Base-by-base conservation (phyloP, 345 rosid species). In the Aquilaria malaccensis region DNA sequence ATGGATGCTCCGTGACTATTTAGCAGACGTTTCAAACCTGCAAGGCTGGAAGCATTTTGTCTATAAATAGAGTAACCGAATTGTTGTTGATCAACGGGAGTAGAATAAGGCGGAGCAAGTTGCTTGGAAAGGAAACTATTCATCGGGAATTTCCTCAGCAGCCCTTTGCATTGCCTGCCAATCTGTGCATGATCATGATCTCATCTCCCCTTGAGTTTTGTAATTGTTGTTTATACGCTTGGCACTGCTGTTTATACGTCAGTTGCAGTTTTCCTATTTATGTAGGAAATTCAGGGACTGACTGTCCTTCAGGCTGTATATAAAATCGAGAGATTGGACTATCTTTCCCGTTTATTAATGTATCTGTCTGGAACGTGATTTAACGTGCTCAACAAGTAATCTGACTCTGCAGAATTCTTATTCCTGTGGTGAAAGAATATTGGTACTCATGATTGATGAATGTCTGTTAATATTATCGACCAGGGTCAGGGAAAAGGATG, bases 21-120 rank as follows among this genome's bases (percentile, higher is more conserved):
- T 56, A 54, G 53, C 33, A 49, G 63, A 65, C 56, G 67, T 56
- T 46, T 15, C 30, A 59, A 30, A 55, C 43, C 43, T 61, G 66
- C 50, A 58, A 61, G 70, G 81, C 77, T 69, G 64, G 68, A 58
- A 66, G 70, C 71, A 45, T 76, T 72, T 70, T 78, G 74, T 77
- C 69, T 53, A 76, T 64, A 73, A 72, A 79, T 72, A 75, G 79
- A 33, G 71, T 52, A 59, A 52, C 62, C 4, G 58, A 62, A 65
- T 70, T 64, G 65, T 69, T 65, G n/a, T 47, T 58, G 70, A 65
- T 73, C 33, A 14, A 67, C 67, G 56, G 69, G 74, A 52, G 63
- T 54, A 55, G 66, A 64, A 70, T 76, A 76, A 82, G 75, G 79
- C 47, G 60, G 66, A 64, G 80, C 80, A 62, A 64, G 59, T 41